Base-by-base conservation (phyloP, 2,329 filamentous ascomycete genomes). In the Sordariomycetes sp. region DNA sequence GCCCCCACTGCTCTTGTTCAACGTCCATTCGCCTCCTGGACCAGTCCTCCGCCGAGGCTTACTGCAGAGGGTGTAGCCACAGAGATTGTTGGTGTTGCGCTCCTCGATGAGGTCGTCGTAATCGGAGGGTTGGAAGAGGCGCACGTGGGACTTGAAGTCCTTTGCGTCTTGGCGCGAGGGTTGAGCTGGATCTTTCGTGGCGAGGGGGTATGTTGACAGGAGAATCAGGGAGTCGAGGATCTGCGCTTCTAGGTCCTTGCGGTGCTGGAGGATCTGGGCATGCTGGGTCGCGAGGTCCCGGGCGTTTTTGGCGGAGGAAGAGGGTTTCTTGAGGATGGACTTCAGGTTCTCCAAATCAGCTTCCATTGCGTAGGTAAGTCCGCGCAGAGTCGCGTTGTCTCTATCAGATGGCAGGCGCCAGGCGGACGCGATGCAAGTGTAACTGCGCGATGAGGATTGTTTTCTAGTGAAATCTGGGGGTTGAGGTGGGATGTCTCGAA, bases 61-160 rank as follows among this genome's bases (percentile, higher is more conserved):
- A 1, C 75, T 61, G 55, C 92, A 98, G 19, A 96, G 68, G 0
- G 74, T 68, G 54, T 95, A 96, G 2, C 87, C 92, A 59, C 92
- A 98, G 15, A 75, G 69, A 28, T 72, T 75, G 46, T 85, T 80
- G 44, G 86, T 82, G 54, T 94, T 93, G 48, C 92, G 83, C 64
- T 98, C 92, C 43, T 82, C 73, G 39, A 95, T 79, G 32, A 96
- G 66, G 43, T 85, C 82, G 51, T 94, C 86, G 63, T 93, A 94
- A 63, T 98, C 90, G 34, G 73, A 70, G 1, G 88, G 86, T 53
- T 90, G 85, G 59, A 95, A 96, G 28, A 76, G 68, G 8, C 70
- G 63, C 17, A 96, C 62, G 23, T 75, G 70, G 4, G 64, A 51
- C 46, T 79, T 78, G 59, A 96, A 87, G 35, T 63, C 61, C 25